Base-by-base conservation (phyloP, 192 early-diverging fungal species). In the Spinellus fusiger region DNA sequence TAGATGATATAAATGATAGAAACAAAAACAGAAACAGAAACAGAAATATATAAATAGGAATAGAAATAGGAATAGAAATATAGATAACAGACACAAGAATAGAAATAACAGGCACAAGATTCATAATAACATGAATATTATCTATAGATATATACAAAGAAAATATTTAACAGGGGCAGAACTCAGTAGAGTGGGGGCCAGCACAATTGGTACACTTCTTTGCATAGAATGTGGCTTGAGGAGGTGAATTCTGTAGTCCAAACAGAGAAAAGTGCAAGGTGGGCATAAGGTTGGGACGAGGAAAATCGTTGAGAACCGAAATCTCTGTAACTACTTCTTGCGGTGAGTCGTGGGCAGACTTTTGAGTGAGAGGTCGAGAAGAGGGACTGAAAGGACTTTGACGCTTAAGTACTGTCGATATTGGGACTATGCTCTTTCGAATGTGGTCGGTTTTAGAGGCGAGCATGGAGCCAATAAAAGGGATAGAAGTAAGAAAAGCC, bases 101-200 rank as follows among this genome's bases (percentile, higher is more conserved):
- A n/a, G n/a, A n/a, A n/a, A n/a, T n/a, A n/a, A n/a, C n/a, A n/a
- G n/a, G n/a, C n/a, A n/a, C n/a, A n/a, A n/a, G n/a, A n/a, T n/a
- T n/a, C n/a, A n/a, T n/a, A n/a, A n/a, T n/a, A 18, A 44, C 1
- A 12, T 3, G 18, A n/a, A 44, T 3, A 44, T 2, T 3, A 44
- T 12, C 15, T 13, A 16, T 29, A 13, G 0, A 20, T 9, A 48
- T 28, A 20, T 29, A 10, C 6, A 8, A 15, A 9, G 35, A 9
- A 16, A 57, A 32, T 53, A 1, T 47, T 59, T 55, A 74, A 29
- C 72, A 74, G 37, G 72, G 72, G 46, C 72, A 74, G 38, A 69
- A 74, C 33, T 69, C 63, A 28, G 72, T 65, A 26, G 62, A 53
- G 31, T 74, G 72, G 54, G 72, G 72, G 26, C 72, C 72, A 62